Evolutionary conservation across 352 stramenopile species (phyloP).

Genomic region (Phytophthora citrophthora): DNA sequence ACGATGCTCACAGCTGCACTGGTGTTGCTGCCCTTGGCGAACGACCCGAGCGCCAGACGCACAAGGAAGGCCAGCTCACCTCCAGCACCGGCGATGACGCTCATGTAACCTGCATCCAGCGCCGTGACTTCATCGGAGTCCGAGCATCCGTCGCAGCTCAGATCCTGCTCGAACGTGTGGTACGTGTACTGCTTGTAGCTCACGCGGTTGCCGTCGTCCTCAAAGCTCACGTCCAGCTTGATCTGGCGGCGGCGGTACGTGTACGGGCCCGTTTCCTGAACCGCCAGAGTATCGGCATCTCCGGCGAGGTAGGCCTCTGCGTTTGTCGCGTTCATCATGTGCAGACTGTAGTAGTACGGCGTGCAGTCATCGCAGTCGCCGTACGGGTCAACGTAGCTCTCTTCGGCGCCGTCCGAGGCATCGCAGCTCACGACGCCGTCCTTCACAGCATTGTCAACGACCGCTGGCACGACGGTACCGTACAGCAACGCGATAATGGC

Average conservation of each 20-base stretch:
- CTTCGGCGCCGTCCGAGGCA: slow-evolving; percentile 39
- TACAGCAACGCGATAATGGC: slow-evolving; percentile 52
- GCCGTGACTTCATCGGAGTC: slow-evolving; percentile 56
- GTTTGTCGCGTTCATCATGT: slow-evolving; percentile 56
- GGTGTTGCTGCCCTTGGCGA: slow-evolving; percentile 39
- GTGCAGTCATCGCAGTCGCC: slow-evolving; percentile 67
- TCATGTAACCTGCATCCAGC: slow-evolving; percentile 72
- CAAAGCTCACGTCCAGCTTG: slow-evolving; percentile 60
- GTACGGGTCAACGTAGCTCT: slow-evolving; percentile 55
- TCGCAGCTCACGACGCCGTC: slow-evolving; percentile 51
- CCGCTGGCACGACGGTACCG: slow-evolving; percentile 46
- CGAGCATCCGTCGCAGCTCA: slow-evolving; percentile 58
- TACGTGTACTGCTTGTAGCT: slow-evolving; percentile 77
- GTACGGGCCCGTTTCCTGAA: slow-evolving; percentile 72
- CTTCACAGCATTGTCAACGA: slow-evolving; percentile 54
- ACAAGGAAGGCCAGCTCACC: slow-evolving; percentile 65
- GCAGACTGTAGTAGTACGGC: slow-evolving; percentile 61
- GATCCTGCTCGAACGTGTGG: slow-evolving; percentile 55
- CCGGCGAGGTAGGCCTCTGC: slow-evolving; percentile 52
- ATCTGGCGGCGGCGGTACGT: slow-evolving; percentile 66
- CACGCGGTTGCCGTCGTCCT: slow-evolving; percentile 49
- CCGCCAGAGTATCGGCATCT: slow-evolving; percentile 53
- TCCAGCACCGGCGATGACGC: slow-evolving; percentile 66
- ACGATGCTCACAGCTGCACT: slow-evolving; percentile 39
- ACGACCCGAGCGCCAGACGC: slow-evolving; percentile 57